Conservation (phyloP, 495 filamentous ascomycete species). For the Lepraria neglecta region DNA sequence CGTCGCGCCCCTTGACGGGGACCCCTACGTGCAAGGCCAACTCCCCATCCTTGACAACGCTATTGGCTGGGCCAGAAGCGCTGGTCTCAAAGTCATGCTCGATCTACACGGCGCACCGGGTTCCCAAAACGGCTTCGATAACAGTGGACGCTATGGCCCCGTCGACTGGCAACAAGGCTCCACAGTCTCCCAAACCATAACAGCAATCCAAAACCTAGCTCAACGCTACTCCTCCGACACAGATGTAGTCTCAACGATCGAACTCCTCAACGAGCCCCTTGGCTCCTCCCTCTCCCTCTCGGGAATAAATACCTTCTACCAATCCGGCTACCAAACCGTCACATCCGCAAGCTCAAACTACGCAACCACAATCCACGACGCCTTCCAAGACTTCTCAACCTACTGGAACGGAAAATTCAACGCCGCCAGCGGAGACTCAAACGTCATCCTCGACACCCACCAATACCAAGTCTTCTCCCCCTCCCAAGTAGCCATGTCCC, state of each 20-base stretch:
- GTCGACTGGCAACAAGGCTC: slow-evolving; percentile 58
- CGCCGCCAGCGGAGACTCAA: slow-evolving; percentile 42
- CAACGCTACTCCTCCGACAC: slow-evolving; percentile 53
- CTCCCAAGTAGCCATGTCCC: slow-evolving; percentile 46
- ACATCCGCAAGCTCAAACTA: slow-evolving; percentile 46
- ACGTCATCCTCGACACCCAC: slow-evolving; percentile 64
- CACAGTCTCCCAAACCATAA: slow-evolving; percentile 51
- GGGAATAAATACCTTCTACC: slow-evolving; percentile 56
- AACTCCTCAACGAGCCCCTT: slow-evolving; percentile 68
- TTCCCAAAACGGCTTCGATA: slow-evolving; percentile 79
- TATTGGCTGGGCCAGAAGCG: slow-evolving; percentile 58
- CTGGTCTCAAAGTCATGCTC: slow-evolving; percentile 37
- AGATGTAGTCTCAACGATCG: slow-evolving; percentile 63
- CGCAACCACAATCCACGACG: slow-evolving; percentile 60
- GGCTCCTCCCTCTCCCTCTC: slow-evolving; percentile 44
- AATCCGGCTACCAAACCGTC: slow-evolving; percentile 52
- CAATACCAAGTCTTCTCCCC: slow-evolving; percentile 64
- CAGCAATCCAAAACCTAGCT: slow-evolving; percentile 52
- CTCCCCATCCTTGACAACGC: slow-evolving; percentile 59
- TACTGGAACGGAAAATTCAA: slow-evolving; percentile 68
- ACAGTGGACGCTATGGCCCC: slow-evolving; percentile 58
- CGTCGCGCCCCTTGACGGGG: slow-evolving; percentile 48
- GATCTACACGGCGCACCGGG: slow-evolving; percentile 52
- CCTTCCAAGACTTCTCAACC: slow-evolving; percentile 53
- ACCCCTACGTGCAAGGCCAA: slow-evolving; percentile 70